Evolutionary conservation across 371 early-diverging fungal genomes (phyloP), one percentile per base, ranked within the genome.

Genomic region (Cokeromyces recurvatus): DNA sequence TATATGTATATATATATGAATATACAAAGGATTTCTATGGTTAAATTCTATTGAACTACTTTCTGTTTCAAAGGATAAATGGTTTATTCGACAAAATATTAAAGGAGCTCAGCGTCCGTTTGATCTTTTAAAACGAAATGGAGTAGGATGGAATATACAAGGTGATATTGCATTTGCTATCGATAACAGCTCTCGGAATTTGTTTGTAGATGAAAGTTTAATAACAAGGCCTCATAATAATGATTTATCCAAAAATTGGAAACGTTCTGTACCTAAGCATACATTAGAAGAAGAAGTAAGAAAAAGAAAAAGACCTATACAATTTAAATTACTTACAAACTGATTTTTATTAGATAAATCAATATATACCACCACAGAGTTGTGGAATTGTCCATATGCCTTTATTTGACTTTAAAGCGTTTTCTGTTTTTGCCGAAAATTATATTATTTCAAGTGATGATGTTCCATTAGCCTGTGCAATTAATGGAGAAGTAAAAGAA

Each of bases 11-110:
- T n/a, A n/a, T n/a, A n/a, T n/a, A n/a, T n/a, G n/a, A n/a, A n/a
- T n/a, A n/a, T n/a, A n/a, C n/a, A n/a, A n/a, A 15, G 77, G 81
- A 0, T 80, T 92, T 45, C 55, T 82, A 15, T 93, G 92, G 91
- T 57, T 53, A 4, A 78, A 84, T 47, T 35, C 78, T 1, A 68
- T 81, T 50, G 80, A 76, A 0, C 34, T 94, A 2, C 82, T 85
- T 62, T 78, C 87, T 0, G 82, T 81, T n/a, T 84, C 89, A 4
- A 92, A 90, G 51, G 92, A 94, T 54, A 79, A 84, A 47, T 76
- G 38, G 48, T 85, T 90, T 51, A 75, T 71, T 46, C 74, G 68
- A 43, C 86, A 70, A 47, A 66, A 76, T 42, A 68, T 81, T 21
- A 48, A 51, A 31, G 68, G 43, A 36, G 77, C 74, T 0, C 78